phyloP scores from a whole-genome alignment of 164 flowering plant species.

The Magnolia changhungtana region DNA sequence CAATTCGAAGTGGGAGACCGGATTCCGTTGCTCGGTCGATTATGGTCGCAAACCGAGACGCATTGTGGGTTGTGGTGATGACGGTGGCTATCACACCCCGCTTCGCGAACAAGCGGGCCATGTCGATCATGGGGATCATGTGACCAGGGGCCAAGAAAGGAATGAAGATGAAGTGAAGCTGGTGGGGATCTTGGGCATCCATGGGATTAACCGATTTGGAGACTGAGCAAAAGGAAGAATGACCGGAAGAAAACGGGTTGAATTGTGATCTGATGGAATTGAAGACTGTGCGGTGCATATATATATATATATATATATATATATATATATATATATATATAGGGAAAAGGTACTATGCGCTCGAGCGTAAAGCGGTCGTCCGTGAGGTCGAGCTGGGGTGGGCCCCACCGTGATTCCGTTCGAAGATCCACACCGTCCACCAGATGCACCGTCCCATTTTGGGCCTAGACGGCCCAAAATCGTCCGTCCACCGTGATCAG shows the following conservation, averaged over 20 bases:
- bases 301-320: too few species aligned
- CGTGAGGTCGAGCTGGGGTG: too few species aligned
- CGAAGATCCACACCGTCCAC: too few species aligned
- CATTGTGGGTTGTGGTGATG: constrained; percentile 48
- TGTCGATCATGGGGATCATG: constrained; percentile 51
- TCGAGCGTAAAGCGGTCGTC: too few species aligned
- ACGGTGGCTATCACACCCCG: constrained; percentile 36
- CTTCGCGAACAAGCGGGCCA: constrained; percentile 42
- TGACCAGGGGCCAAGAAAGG: constrained; percentile 31
- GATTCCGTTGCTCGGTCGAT: constrained; percentile 17
- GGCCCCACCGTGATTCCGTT: too few species aligned
- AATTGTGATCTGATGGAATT: not conserved
- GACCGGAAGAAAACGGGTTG: not conserved
- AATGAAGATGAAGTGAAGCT: constrained; percentile 21
- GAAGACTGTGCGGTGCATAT: not conserved
- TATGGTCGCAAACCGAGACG: constrained; percentile 16
- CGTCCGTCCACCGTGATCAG: too few species aligned
- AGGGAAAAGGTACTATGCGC: too few species aligned
- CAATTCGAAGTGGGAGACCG: constrained; percentile 26
- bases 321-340: too few species aligned
- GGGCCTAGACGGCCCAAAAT: too few species aligned
- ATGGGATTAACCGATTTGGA: not conserved
- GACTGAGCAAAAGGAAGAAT: not conserved
- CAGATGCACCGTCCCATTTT: too few species aligned
- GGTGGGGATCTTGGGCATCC: constrained; percentile 6